Conservation (phyloP, 805 yeast genomes). For the Zygotorulaspora florentina region DNA sequence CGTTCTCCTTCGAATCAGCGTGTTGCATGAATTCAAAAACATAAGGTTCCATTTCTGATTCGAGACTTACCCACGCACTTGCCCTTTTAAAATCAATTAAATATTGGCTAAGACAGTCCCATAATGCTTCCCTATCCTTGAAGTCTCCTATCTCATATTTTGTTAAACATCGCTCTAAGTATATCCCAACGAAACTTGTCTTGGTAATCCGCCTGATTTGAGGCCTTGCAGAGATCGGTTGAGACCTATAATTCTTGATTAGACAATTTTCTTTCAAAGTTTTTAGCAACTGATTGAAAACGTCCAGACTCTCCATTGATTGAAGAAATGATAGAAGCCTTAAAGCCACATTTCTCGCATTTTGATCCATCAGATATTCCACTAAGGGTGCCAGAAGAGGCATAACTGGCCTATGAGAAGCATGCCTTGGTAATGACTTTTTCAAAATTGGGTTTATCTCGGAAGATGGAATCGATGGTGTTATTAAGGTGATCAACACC, state of each 20-base stretch:
- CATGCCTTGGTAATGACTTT: conserved; percentile 5
- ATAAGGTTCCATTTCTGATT: conserved; percentile 1
- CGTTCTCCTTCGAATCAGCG: conserved; percentile 1
- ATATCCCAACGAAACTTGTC: conserved; percentile 21
- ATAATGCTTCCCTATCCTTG: conserved; percentile 14
- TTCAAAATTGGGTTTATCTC: conserved; percentile 21
- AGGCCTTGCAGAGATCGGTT: background rate
- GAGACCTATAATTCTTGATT: conserved; percentile 9
- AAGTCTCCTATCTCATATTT: conserved; percentile 19
- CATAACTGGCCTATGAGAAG: conserved; percentile 17
- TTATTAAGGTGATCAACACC: conserved; percentile 18
- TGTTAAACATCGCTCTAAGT: conserved; percentile 11
- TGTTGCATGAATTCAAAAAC: conserved; percentile 5
- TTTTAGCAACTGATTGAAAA: conserved; percentile 9
- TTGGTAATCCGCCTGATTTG: conserved; percentile 10
- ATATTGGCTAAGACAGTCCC: conserved; percentile 10
- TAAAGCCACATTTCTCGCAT: conserved; percentile 8
- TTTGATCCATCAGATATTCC: conserved; percentile 5
- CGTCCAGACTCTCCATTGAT: conserved; percentile 16
- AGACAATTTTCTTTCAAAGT: conserved; percentile 14
- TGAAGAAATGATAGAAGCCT: conserved; percentile 8
- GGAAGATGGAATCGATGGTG: conserved; percentile 19
- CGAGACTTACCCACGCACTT: conserved; percentile 4
- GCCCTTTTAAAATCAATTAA: conserved; percentile 6
- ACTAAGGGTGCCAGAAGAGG: conserved; percentile 18